phyloP scores from a whole-genome alignment of 257 asterid genomes.

The Voacanga thouarsii region DNA sequence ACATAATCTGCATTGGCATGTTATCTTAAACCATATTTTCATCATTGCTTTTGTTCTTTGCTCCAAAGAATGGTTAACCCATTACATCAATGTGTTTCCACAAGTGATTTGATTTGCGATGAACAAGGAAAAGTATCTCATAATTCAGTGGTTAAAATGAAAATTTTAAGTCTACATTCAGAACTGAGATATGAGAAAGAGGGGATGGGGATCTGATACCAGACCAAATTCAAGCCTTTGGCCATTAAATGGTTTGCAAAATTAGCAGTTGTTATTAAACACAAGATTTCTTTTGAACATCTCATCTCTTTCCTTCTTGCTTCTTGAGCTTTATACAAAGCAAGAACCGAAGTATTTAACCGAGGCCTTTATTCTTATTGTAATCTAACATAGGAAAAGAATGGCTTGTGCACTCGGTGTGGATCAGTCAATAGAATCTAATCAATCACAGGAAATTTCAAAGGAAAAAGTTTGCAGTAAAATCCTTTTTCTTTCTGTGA shows the following conservation, averaged over 20 bases:
- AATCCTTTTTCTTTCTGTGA: background rate
- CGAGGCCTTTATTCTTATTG: no score
- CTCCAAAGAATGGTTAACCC: constrained; percentile 3
- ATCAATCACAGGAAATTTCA: background rate
- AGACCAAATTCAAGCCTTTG: background rate
- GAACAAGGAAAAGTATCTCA: background rate
- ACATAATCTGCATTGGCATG: constrained; percentile 18
- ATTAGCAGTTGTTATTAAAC: background rate
- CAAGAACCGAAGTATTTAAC: background rate
- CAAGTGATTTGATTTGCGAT: background rate
- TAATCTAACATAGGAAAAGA: no score
- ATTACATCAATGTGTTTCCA: background rate
- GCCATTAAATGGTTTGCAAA: no score
- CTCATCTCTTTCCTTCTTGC: background rate
- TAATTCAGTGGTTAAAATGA: background rate
- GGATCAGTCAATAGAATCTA: background rate
- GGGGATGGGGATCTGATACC: background rate
- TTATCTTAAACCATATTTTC: constrained; percentile 17
- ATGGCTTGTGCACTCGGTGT: no score
- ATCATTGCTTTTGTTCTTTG: constrained; percentile 5
- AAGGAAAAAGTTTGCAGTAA: background rate
- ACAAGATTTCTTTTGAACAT: background rate
- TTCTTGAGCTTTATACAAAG: background rate
- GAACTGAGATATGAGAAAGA: background rate
- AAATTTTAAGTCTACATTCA: background rate